Base-by-base conservation (phyloP, 345 rosid species). In the Moricandia arvensis region DNA sequence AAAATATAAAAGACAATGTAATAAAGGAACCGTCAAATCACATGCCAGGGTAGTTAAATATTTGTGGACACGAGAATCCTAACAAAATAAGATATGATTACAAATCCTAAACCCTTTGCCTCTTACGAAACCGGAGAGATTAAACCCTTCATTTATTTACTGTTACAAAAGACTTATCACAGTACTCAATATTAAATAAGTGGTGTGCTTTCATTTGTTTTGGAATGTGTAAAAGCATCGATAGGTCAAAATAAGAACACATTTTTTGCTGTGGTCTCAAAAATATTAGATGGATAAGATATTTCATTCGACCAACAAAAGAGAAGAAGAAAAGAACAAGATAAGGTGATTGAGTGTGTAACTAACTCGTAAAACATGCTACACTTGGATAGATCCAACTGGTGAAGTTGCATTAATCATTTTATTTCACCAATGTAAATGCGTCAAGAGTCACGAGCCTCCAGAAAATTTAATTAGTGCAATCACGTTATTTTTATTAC, bases 371-470 rank as follows among this genome's bases (percentile, higher is more conserved):
- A 38, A 7, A 63, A 33, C 47, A 47, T 69, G 69, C 21, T 55
- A 45, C 51, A 70, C 67, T 70, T 70, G 75, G 71, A 8, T 13
- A 70, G 24, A 24, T 37, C 17, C 30, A 31, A 77, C 26, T 63
- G 75, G 75, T 63, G 16, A 15, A 15, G 16, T 4, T 63, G 66
- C 71, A 62, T 55, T 55, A 53, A 69, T 63, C 53, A 76, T 63
- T 63, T 18, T 13, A 57, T 53, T 55, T 69, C 30, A 21, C 80
- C 80, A 70, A 63, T 70, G 61, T 0, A 33, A 33, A 57, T 54
- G 31, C 16, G 71, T 57, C 80, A 77, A 75, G 80, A 77, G 71
- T 58, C 75, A 71, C 76, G 61, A 77, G 33, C 34, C 15, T 55
- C 76, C 76, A 77, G 71, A 57, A 65, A 15, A 31, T 54, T 54